Conservation (phyloP, 257 asterid species). For the Solanum paucissectum region DNA sequence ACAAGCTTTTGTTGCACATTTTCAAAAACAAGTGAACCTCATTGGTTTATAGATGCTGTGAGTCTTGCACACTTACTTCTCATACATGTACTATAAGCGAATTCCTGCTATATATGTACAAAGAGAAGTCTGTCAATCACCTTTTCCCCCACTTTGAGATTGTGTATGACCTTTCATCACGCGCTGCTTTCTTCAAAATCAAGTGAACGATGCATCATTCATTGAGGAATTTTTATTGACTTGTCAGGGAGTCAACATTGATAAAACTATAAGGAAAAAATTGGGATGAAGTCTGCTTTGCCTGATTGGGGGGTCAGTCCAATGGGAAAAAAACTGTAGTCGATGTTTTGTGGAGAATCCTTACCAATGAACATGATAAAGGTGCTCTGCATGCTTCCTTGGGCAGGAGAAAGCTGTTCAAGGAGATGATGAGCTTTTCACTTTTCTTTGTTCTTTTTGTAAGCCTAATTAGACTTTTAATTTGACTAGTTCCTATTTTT, state of each 20-base stretch:
- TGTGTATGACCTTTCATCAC: background rate
- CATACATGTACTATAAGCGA: background rate
- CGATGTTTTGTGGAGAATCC: background rate
- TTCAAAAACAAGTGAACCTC: background rate
- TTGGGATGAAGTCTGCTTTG: background rate
- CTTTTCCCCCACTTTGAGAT: background rate
- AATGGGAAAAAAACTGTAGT: background rate
- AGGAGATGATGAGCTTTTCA: background rate
- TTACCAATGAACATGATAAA: background rate
- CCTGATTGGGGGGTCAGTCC: background rate
- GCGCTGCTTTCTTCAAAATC: background rate
- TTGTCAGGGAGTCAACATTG: background rate
- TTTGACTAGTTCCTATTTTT: background rate
- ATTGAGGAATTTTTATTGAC: background rate
- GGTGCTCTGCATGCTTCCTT: background rate
- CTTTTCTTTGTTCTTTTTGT: background rate
- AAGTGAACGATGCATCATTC: background rate
- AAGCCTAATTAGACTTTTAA: background rate
- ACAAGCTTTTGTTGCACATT: background rate
- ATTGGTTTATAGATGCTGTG: background rate
- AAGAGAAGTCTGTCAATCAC: background rate
- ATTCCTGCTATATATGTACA: background rate
- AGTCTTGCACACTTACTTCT: background rate
- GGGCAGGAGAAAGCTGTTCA: background rate
- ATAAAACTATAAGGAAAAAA: background rate